A percentile compares a stretch with the other conserved stretches of the same genome.
Evolutionary conservation across 306 rosid genomes (phyloP).

Genomic region (Pyrus communis): DNA sequence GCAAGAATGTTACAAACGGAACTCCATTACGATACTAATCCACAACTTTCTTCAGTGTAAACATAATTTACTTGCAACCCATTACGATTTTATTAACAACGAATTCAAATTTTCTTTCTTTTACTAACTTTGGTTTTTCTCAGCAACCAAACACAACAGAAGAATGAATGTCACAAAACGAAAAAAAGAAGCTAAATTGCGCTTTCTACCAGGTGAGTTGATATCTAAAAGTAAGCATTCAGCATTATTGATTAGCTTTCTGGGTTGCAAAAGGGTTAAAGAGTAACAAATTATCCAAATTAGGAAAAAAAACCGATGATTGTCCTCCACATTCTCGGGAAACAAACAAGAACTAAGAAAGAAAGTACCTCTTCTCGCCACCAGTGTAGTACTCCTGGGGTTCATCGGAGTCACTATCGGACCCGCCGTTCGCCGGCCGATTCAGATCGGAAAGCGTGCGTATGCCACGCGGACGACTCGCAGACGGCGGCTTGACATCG

Average conservation of each 20-base stretch:
- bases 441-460: conserved; percentile 67
- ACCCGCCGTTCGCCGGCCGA: conserved; percentile 29
- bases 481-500: conserved; percentile 32
- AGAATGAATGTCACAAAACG: not conserved
- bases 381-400: conserved; percentile 77
- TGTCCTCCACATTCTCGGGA: not conserved
- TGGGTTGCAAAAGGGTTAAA: not conserved
- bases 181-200: not conserved
- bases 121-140: not conserved
- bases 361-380: conserved; percentile 72
- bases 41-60: not conserved
- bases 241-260: not conserved
- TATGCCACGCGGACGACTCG: conserved; percentile 32
- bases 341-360: not conserved
- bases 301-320: not conserved
- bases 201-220: not conserved
- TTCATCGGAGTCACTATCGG: conserved; percentile 65
- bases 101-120: not conserved
- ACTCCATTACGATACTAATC: not conserved
- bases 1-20: not conserved
- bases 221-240: not conserved
- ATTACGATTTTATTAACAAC: not conserved
- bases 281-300: not conserved
- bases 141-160: not conserved
- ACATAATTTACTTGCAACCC: not conserved